A percentile compares a stretch with the other conserved stretches of the same genome.
Evolutionary conservation across 768 basidiomycete species (phyloP).

Genomic region (Boletus rubropictus): DNA sequence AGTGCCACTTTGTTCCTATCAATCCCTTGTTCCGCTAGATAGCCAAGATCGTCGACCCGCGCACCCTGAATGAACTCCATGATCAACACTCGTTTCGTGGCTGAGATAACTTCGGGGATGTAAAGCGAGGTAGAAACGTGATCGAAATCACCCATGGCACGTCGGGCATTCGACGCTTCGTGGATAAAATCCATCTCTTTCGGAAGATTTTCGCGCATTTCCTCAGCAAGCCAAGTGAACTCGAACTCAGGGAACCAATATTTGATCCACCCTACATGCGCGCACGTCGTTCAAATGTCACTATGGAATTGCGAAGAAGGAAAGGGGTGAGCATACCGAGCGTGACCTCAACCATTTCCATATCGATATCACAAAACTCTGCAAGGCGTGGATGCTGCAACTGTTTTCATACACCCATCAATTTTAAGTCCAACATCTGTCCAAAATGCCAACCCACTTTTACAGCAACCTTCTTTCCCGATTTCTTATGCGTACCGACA

Average conservation of each 20-base stretch:
- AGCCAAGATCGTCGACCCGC: slow-evolving; percentile 81
- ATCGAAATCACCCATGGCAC: slow-evolving; percentile 64
- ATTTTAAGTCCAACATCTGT: not conserved
- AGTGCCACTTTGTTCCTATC: slow-evolving; percentile 92
- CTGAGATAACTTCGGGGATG: slow-evolving; percentile 76
- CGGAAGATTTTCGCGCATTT: slow-evolving; percentile 89
- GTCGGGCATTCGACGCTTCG: slow-evolving; percentile 82
- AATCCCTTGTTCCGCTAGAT: slow-evolving; percentile 74
- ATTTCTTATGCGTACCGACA: slow-evolving; percentile 63
- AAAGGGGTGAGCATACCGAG: slow-evolving; percentile 40
- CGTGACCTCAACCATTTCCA: slow-evolving; percentile 74
- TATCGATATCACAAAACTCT: slow-evolving; percentile 89
- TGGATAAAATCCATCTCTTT: slow-evolving; percentile 93
- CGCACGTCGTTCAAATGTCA: not conserved
- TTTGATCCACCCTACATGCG: slow-evolving; percentile 68
- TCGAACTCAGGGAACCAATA: slow-evolving; percentile 95
- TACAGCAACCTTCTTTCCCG: slow-evolving; percentile 77
- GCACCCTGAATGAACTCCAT: slow-evolving; percentile 95
- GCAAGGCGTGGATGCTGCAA: slow-evolving; percentile 90
- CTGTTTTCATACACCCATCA: slow-evolving; percentile 30
- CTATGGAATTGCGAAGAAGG: not conserved
- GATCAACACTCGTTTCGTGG: slow-evolving; percentile 78
- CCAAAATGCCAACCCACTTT: slow-evolving; percentile 46
- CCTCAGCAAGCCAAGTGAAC: slow-evolving; percentile 87
- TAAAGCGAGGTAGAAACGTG: slow-evolving; percentile 74